Conservation (phyloP, 805 yeast genomes). For the Lachancea meyersii region DNA sequence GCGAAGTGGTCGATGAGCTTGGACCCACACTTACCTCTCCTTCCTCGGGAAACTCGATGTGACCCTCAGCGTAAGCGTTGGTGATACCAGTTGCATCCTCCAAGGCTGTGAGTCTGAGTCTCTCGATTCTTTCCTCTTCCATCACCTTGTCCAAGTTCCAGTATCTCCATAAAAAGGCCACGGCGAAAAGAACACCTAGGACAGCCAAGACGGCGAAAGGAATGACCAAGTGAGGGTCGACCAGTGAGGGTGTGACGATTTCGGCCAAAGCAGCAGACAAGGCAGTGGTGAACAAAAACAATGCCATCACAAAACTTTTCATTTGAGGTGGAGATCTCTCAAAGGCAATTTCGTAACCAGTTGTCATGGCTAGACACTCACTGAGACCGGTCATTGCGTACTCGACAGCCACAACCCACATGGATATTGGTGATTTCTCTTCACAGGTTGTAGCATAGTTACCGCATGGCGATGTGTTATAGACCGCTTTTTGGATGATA, state of each 20-base stretch:
- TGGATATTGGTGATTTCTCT: slow-evolving; percentile 41
- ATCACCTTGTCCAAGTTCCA: slow-evolving; percentile 38
- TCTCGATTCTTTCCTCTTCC: slow-evolving; percentile 30
- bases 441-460: slow-evolving; percentile 54
- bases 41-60: background rate
- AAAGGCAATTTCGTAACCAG: slow-evolving; percentile 80
- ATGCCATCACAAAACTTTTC: slow-evolving; percentile 41
- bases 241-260: slow-evolving; percentile 38
- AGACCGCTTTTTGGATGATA: slow-evolving; percentile 63
- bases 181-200: slow-evolving; percentile 32
- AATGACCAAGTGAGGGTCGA: slow-evolving; percentile 38
- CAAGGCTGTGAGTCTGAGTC: slow-evolving; percentile 25
- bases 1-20: background rate
- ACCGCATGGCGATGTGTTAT: slow-evolving; percentile 68
- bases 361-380: slow-evolving; percentile 73
- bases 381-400: slow-evolving; percentile 67
- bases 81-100: slow-evolving; percentile 3
- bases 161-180: slow-evolving; percentile 31
- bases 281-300: slow-evolving; percentile 67
- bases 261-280: slow-evolving; percentile 54
- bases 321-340: slow-evolving; percentile 66
- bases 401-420: slow-evolving; percentile 61
- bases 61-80: background rate
- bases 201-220: slow-evolving; percentile 38
- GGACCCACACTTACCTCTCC: no score